phyloP scores from a whole-genome alignment of 176 grass and related monocot species.

The Avena insularis region DNA sequence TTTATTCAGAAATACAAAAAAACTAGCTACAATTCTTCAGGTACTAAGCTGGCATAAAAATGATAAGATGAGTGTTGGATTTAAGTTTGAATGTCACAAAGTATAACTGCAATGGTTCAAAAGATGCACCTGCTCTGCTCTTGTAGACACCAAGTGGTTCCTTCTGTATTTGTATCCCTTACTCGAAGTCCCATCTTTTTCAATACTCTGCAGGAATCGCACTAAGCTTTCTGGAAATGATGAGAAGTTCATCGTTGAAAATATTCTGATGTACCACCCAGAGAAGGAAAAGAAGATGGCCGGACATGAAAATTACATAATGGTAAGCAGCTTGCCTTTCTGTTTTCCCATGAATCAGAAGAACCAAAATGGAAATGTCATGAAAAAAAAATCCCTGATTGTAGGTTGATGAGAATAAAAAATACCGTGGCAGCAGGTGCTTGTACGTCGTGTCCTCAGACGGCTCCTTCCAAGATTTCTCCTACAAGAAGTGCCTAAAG shows the following conservation, averaged over 20 bases:
- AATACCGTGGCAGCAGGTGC: constrained; percentile 53
- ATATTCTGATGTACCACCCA: constrained; percentile 57
- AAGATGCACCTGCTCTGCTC: neutral
- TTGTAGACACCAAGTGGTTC: constrained; percentile 25
- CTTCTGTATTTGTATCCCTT: constrained; percentile 17
- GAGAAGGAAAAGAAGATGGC: constrained; percentile 57
- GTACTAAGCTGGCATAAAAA: constrained; percentile 18
- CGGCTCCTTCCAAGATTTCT: constrained; percentile 46
- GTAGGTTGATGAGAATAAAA: constrained; percentile 42
- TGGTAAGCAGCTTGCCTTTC: constrained; percentile 42
- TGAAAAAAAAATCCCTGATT: constrained; percentile 31
- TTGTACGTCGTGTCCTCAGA: constrained; percentile 46
- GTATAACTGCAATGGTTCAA: neutral
- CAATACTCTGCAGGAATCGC: constrained; percentile 37
- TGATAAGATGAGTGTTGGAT: constrained; percentile 22
- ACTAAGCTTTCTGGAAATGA: constrained; percentile 41
- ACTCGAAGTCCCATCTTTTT: neutral
- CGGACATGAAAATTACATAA: constrained; percentile 50
- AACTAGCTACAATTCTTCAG: constrained; percentile 21
- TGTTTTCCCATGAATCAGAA: neutral
- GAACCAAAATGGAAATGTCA: neutral
- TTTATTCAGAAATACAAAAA: neutral
- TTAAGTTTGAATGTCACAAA: constrained; percentile 4
- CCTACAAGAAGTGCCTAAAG: constrained; percentile 64
- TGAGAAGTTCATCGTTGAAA: constrained; percentile 42